A percentile compares a stretch with the other conserved stretches of the same genome.
phyloP scores from a whole-genome alignment of 2,329 filamentous ascomycete species.

The Aspergillus aculeatus region DNA sequence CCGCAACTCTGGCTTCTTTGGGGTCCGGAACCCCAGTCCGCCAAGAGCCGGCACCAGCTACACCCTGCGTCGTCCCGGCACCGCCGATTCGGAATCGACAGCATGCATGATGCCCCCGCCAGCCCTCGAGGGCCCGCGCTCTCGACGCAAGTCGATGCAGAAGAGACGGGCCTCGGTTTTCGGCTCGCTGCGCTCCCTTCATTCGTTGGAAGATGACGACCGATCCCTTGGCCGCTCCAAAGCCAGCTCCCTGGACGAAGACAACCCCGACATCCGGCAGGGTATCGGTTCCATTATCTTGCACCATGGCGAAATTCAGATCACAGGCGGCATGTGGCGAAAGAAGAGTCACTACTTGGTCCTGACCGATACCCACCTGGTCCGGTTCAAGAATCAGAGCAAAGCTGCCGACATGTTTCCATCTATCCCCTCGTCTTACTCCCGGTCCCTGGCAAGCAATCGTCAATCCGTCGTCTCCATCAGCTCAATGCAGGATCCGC shows the following conservation, averaged over 20 bases:
- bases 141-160: constrained; percentile 45
- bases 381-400: constrained; percentile 66
- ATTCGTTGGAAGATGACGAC: constrained; percentile 54
- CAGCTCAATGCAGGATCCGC: constrained; percentile 61
- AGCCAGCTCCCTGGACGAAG: constrained; percentile 47
- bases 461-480: constrained; percentile 61
- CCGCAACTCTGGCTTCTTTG: constrained; percentile 42
- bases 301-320: constrained; percentile 69
- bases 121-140: constrained; percentile 31
- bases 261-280: constrained; percentile 35
- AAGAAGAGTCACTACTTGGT: constrained; percentile 73
- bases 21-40: constrained; percentile 30
- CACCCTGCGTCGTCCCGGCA: constrained; percentile 28
- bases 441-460: constrained; percentile 42
- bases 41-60: constrained; percentile 18
- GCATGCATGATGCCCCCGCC: constrained; percentile 24
- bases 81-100: constrained; percentile 28
- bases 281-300: constrained; percentile 52
- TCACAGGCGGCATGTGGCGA: constrained; percentile 66
- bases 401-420: constrained; percentile 66
- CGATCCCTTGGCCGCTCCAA: constrained; percentile 53
- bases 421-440: constrained; percentile 45
- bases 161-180: constrained; percentile 57
- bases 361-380: constrained; percentile 65
- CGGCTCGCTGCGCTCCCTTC: constrained; percentile 56